Evolutionary conservation across 768 basidiomycete species (phyloP).

Genomic region (Tephrocybe sp.): DNA sequence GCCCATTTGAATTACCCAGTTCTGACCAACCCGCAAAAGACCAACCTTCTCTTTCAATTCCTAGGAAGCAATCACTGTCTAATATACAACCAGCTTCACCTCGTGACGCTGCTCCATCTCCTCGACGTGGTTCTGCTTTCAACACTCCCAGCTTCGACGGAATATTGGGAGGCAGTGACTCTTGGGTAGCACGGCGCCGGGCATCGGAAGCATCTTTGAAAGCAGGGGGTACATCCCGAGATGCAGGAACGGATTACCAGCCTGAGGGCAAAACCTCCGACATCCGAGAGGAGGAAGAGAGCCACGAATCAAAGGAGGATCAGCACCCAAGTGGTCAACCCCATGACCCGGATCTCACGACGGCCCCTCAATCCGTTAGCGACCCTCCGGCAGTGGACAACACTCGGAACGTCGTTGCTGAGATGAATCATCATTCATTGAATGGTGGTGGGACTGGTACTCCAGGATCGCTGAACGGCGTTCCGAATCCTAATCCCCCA

Average conservation of each 20-base stretch:
- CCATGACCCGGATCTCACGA: background rate
- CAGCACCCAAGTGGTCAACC: slow-evolving; percentile 4
- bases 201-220: slow-evolving; percentile 56
- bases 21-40: slow-evolving; percentile 41
- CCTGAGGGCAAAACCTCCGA: slow-evolving; percentile 41
- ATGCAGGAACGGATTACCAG: slow-evolving; percentile 35
- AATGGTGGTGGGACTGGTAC: slow-evolving; percentile 15
- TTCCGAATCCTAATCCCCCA: slow-evolving; percentile 30
- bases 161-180: slow-evolving; percentile 63
- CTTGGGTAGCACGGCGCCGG: slow-evolving; percentile 65
- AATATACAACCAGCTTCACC: slow-evolving; percentile 55
- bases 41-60: slow-evolving; percentile 48
- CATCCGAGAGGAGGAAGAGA: slow-evolving; percentile 53
- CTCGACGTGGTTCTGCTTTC: slow-evolving; percentile 58
- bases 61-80: slow-evolving; percentile 71
- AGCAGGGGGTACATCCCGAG: slow-evolving; percentile 33
- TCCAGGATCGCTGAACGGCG: slow-evolving; percentile 11
- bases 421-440: slow-evolving; percentile 16
- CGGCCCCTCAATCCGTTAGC: background rate
- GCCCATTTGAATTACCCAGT: slow-evolving; percentile 8
- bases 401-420: slow-evolving; percentile 6
- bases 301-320: slow-evolving; percentile 7
- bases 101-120: slow-evolving; percentile 61
- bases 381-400: background rate
- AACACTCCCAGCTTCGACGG: slow-evolving; percentile 66